Evolutionary conservation across 345 rosid species (phyloP).

Genomic region (Eucalyptus curtisii): DNA sequence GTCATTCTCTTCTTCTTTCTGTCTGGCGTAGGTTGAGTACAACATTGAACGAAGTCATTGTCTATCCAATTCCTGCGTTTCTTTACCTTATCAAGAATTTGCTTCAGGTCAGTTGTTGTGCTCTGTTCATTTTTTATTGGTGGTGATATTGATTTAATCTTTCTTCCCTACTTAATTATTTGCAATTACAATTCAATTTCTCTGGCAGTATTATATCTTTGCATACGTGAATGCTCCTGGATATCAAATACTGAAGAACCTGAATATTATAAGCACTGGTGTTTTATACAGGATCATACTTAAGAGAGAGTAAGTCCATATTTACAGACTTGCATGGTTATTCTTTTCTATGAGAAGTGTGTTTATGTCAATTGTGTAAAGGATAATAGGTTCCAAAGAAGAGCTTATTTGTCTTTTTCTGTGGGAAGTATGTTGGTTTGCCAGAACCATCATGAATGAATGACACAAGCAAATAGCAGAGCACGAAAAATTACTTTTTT

Average conservation of each 20-base stretch:
- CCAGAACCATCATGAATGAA: too few relatives aligned
- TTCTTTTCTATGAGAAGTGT: background rate
- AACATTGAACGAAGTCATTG: constrained; percentile 75
- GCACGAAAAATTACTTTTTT: background rate
- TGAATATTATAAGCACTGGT: constrained; percentile 93
- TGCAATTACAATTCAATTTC: background rate
- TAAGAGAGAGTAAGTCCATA: constrained; percentile 61
- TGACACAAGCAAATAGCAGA: too few relatives aligned
- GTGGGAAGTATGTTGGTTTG: too few relatives aligned
- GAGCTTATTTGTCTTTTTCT: too few relatives aligned
- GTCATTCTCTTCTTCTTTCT: background rate
- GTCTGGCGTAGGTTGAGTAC: constrained; percentile 67
- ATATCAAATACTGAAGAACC: constrained; percentile 94
- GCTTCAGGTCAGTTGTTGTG: constrained; percentile 54
- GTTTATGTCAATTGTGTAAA: background rate
- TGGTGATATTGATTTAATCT: background rate
- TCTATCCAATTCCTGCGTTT: constrained; percentile 86
- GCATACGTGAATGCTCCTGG: constrained; percentile 97
- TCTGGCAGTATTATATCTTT: constrained; percentile 88
- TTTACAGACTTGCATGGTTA: background rate
- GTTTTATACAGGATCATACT: constrained; percentile 83
- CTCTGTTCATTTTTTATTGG: background rate
- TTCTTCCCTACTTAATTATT: background rate
- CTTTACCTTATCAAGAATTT: constrained; percentile 95
- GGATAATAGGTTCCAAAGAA: background rate